Base-by-base conservation (phyloP, 2,329 filamentous ascomycete species). In the Aureobasidium vineae region DNA sequence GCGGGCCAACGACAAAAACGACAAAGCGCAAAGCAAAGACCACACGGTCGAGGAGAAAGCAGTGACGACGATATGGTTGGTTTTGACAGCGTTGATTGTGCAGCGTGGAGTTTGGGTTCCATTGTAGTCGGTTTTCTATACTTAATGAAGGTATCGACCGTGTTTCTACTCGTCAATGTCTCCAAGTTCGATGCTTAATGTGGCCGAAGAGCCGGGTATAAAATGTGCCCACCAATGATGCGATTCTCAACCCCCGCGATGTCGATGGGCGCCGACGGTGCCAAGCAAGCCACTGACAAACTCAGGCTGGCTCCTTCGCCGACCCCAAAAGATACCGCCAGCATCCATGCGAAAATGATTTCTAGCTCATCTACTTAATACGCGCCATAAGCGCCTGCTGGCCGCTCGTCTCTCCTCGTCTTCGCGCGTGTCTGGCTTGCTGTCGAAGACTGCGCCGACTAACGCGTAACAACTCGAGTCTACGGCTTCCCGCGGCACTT, bases 321-420 rank as follows among this genome's bases (percentile, higher is more conserved):
- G 59, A 52, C 31, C 41, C 41, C 57, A 40, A 63, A 52, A 63
- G 45, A 63, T 61, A 61, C 49, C 57, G 57, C 56, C 61, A 64
- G 28, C 49, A 54, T 45, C 60, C 61, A 64, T 64, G 61, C 61
- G 43, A 64, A 64, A 64, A 64, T 64, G 61, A 64, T 64, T 64
- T 54, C 61, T 45, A 64, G 47, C 50, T 31, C 49, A 21, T 64
- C 61, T 54, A 64, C 49, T 64, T 64, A 64, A 54, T 43, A 31
- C 40, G 61, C 47, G 49, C 38, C 47, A 36, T 54, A 41, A 54
- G 61, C 61, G 61, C 61, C 61, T 43, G 47, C 43, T 64, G 61
- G 61, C 49, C 23, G 61, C 61, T 54, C 49, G 5, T 13, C 40
- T 8, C 13, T 41, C 36, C 38, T 38, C n/a, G 36, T 64, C 61